Conservation (phyloP, 257 asterid species). For the Oldenlandia corymbosa region DNA sequence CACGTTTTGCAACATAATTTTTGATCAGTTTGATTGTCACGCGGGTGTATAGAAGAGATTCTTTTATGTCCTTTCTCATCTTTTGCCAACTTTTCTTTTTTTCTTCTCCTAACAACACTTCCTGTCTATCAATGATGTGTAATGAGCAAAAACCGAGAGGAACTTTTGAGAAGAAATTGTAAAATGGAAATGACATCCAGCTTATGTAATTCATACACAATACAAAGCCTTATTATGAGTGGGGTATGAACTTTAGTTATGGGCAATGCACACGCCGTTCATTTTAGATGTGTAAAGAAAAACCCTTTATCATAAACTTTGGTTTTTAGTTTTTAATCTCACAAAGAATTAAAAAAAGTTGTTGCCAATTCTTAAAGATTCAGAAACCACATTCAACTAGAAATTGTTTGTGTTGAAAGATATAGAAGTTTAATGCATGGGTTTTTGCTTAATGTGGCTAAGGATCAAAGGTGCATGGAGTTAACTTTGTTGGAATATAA, state of each 20-base stretch:
- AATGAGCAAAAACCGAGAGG: conserved; percentile 11
- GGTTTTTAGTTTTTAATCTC: conserved; percentile 6
- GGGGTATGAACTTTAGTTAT: conserved; percentile 14
- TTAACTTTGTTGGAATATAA: neutral
- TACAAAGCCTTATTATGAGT: conserved; percentile 7
- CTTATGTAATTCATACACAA: conserved; percentile 2
- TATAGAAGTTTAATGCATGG: neutral
- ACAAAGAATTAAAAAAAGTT: conserved; percentile 4
- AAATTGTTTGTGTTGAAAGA: neutral
- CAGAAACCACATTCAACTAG: neutral
- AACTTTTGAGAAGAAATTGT: neutral
- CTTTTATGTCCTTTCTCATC: conserved; percentile 9
- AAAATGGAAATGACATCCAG: conserved; percentile 15
- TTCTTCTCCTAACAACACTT: conserved; percentile 10
- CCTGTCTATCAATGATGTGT: conserved; percentile 21
- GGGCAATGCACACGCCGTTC: conserved; percentile 20
- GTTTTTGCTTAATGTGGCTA: neutral
- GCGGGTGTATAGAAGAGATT: conserved; percentile 10
- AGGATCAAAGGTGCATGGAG: neutral
- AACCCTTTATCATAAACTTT: conserved; percentile 8
- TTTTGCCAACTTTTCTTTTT: neutral
- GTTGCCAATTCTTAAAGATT: neutral
- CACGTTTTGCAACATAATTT: neutral
- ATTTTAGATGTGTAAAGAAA: too few species aligned
- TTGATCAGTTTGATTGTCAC: conserved; percentile 4